These are phyloP conservation scores for Toxoplasma gondii DNA, from an alignment of 169 alveolate genomes.

Conservation along the genomic window DNA sequence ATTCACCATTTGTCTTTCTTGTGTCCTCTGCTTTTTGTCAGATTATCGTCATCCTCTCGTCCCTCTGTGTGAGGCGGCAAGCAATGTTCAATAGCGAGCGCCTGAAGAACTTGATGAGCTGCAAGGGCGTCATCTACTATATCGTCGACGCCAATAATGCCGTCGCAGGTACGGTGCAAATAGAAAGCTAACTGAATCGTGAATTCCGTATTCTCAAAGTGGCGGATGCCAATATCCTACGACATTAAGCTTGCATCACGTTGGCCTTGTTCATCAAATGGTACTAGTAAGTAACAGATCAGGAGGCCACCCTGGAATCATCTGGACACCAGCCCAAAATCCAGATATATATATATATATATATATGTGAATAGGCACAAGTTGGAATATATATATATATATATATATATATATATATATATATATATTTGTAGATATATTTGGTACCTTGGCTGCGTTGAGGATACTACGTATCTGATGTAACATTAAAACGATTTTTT, in stretches of 20 bases:
- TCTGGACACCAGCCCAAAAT: too few species aligned
- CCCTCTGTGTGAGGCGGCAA: not conserved
- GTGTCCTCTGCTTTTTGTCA: not conserved
- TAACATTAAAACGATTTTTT: too few species aligned
- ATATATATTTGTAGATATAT: too few species aligned
- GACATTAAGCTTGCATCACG: too few species aligned
- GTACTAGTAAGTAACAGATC: too few species aligned
- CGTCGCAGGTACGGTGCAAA: not conserved
- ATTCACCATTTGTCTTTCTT: not conserved
- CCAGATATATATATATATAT: too few species aligned
- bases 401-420: too few species aligned
- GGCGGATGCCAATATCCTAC: too few species aligned
- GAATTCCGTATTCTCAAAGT: not conserved
- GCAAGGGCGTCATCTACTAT: conserved; percentile 26
- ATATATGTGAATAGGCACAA: not conserved
- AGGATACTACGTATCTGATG: too few species aligned
- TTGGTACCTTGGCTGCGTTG: too few species aligned
- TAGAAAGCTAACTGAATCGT: not conserved
- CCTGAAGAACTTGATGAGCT: not conserved
- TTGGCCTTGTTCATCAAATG: too few species aligned
- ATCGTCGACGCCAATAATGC: not conserved
- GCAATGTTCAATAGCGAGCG: conserved; percentile 18
- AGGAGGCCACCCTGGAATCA: too few species aligned
- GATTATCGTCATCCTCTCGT: not conserved
- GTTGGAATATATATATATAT: not conserved